These are phyloP conservation scores for Penicillium manginii DNA, from an alignment of 495 filamentous ascomycete genomes.

Conservation along the genomic window DNA sequence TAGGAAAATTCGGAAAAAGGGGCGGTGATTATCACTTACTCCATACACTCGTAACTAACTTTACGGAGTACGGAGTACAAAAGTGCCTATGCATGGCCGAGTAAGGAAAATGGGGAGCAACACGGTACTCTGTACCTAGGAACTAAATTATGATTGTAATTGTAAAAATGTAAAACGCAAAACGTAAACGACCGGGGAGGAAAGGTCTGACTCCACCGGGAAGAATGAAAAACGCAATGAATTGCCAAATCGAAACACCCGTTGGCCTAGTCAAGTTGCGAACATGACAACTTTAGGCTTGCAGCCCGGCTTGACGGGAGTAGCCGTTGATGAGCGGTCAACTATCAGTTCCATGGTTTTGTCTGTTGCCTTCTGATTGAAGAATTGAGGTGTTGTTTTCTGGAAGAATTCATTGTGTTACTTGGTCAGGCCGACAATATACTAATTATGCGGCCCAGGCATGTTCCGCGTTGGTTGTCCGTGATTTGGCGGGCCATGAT, in stretches of 20 bases:
- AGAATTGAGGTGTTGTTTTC: neutral
- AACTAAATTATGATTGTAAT: too few species aligned
- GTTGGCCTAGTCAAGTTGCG: conserved; percentile 4
- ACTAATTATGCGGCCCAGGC: neutral
- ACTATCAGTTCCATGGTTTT: neutral
- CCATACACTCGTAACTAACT: neutral
- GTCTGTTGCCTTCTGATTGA: neutral
- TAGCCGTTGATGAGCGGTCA: conserved; percentile 1
- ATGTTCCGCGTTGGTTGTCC: neutral
- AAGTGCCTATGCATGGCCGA: neutral
- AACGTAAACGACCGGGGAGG: neutral
- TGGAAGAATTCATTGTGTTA: neutral
- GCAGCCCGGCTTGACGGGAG: neutral
- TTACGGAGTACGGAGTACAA: neutral
- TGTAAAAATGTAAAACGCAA: too few species aligned
- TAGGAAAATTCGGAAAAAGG: conserved; percentile 1
- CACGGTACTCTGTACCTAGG: too few species aligned
- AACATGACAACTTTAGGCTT: neutral
- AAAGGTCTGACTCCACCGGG: conserved; percentile 1
- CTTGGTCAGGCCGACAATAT: conserved; percentile 1
- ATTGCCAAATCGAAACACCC: neutral
- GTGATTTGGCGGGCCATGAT: neutral
- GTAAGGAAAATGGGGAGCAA: too few species aligned
- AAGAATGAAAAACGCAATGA: conserved; percentile 2
- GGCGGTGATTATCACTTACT: neutral